phyloP scores from a whole-genome alignment of 331 rosid genomes.

The Malus hybrid region DNA sequence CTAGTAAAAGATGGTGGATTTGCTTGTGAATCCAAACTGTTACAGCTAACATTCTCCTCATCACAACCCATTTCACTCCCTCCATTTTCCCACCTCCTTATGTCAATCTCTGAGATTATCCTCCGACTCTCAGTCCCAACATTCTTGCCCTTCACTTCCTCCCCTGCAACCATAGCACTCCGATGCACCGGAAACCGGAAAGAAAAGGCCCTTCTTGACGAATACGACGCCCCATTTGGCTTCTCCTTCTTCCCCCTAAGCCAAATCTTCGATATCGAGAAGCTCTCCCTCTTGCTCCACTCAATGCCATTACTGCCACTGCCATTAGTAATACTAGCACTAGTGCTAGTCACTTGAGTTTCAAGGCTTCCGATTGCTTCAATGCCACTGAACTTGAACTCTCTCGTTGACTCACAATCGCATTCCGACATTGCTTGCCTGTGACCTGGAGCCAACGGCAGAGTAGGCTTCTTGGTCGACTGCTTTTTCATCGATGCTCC shows the following conservation, averaged over 20 bases:
- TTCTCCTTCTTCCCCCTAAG: slow-evolving; percentile 59
- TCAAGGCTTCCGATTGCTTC: slow-evolving; percentile 29
- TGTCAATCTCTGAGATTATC: slow-evolving; percentile 42
- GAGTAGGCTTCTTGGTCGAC: slow-evolving; percentile 31
- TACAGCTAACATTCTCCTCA: slow-evolving; percentile 55
- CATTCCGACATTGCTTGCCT: slow-evolving; percentile 84
- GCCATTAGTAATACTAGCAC: slow-evolving; percentile 3
- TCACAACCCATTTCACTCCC: slow-evolving; percentile 42
- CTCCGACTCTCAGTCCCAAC: slow-evolving; percentile 36
- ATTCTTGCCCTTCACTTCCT: slow-evolving; percentile 36
- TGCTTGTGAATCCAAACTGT: slow-evolving; percentile 69
- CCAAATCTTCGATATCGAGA: slow-evolving; percentile 87
- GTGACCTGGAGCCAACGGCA: slow-evolving; percentile 57
- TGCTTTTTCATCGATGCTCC: slow-evolving; percentile 52
- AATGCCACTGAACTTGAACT: slow-evolving; percentile 49
- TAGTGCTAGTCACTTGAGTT: background rate
- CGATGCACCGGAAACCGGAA: slow-evolving; percentile 50
- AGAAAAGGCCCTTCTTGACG: slow-evolving; percentile 70
- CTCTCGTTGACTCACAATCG: slow-evolving; percentile 70
- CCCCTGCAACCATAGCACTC: slow-evolving; percentile 8
- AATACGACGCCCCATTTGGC: slow-evolving; percentile 18
- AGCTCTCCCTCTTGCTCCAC: slow-evolving; percentile 53
- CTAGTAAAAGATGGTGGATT: slow-evolving; percentile 84
- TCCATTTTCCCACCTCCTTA: slow-evolving; percentile 55
- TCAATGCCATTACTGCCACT: slow-evolving; percentile 19